Base-by-base conservation (phyloP, 2,329 filamentous ascomycete species). In the Aspergillus ustus region DNA sequence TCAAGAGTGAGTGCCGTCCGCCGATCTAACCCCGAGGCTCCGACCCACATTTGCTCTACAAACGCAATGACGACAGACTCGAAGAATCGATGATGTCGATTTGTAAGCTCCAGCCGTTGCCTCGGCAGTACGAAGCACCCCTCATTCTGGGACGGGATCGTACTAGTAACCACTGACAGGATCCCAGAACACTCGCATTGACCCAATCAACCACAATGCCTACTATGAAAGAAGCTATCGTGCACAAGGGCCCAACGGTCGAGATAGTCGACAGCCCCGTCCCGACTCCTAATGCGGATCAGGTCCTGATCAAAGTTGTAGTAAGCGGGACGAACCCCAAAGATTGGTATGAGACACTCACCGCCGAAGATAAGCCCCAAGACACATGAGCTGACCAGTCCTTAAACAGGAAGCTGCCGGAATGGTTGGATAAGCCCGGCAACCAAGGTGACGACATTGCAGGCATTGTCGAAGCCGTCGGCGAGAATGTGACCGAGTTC, bases 401-500 rank as follows among this genome's bases (percentile, higher is more conserved):
- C 73, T 59, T 13, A 48, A 8, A 15, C 29, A n/a, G 65, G 20
- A 63, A 63, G 54, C 29, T 63, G 19, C 65, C 69, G 20, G 45
- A 66, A 17, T 61, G 54, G 54, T 20, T 54, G 19, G 52, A 44
- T 31, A 28, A 51, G 3, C 48, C 53, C 22, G 60, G 60, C 3
- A 64, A 64, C 31, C 49, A 59, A 11, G 63, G 60, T 34, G 82
- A 84, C 65, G 82, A 84, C 65, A 82, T 84, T 51, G 81, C 82
- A 0, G 81, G 81, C 28, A 78, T 79, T 43, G 78, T 87, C 4
- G 78, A 84, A 65, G 69, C 73, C 43, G 80, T 85, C 17, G 84
- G 84, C 6, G 68, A 76, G 13, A 75, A 80, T 48, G 83, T 87
- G 4, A 79, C 74, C 37, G 83, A 85, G 60, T 86, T 87, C 77